Conservation (phyloP, 371 early-diverging fungal species). For the Nematocida sp. region DNA sequence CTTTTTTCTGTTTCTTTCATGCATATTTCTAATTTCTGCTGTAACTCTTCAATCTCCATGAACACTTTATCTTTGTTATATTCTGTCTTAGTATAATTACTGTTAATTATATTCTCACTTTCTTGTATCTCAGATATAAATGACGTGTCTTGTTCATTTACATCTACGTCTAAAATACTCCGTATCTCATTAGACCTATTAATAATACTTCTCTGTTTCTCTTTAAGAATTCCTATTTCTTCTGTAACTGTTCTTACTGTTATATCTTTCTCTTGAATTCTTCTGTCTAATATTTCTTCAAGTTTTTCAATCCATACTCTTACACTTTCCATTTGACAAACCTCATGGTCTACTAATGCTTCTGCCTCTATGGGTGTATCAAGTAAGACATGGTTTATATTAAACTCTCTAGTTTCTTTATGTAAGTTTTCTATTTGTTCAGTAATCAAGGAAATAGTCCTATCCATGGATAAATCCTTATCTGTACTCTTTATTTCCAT, state of each 20-base stretch:
- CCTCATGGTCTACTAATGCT: constrained; percentile 7
- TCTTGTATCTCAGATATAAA: constrained; percentile 16
- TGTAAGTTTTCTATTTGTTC: neutral
- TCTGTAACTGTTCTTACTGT: neutral
- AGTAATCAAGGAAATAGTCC: neutral
- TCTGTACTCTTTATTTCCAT: constrained; percentile 31
- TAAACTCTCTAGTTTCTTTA: neutral
- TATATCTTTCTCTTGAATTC: constrained; percentile 4
- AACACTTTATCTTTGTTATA: constrained; percentile 1
- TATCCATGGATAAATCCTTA: constrained; percentile 61
- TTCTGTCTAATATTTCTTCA: neutral
- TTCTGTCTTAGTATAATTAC: neutral
- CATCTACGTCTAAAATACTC: constrained; percentile 11
- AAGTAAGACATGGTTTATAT: neutral
- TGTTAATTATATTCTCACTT: neutral
- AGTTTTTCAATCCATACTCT: neutral
- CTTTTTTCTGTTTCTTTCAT: constrained; percentile 29
- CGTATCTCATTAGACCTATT: constrained; percentile 25
- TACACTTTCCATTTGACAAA: neutral
- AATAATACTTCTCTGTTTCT: constrained; percentile 1
- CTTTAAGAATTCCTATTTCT: constrained; percentile 17
- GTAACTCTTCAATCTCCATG: constrained; percentile 14
- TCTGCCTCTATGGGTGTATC: constrained; percentile 22
- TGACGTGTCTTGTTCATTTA: constrained; percentile 15
- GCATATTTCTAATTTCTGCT: constrained; percentile 25